These are phyloP conservation scores for Brassica incana DNA, from an alignment of 345 rosid genomes.

Conservation along the genomic window DNA sequence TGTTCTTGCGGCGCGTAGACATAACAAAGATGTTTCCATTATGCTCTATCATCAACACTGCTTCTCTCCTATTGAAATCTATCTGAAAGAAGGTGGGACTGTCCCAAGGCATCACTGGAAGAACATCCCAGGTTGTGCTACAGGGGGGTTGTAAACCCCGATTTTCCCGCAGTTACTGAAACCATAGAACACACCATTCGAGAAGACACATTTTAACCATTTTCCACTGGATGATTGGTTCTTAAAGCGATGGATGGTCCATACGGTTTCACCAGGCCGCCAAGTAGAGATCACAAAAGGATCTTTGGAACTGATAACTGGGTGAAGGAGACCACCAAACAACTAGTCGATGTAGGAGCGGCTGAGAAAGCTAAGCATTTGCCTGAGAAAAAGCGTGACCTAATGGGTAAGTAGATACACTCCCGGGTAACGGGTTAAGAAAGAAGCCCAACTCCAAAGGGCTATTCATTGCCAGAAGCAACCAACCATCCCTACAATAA, in stretches of 20 bases:
- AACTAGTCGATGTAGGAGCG: background rate
- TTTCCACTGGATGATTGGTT: background rate
- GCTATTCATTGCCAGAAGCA: background rate
- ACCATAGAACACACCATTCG: background rate
- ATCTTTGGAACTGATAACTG: background rate
- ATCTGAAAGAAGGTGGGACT: background rate
- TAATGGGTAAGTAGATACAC: background rate
- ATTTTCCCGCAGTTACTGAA: background rate
- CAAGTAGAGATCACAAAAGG: conserved; percentile 1
- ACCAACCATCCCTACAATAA: conserved; percentile 2
- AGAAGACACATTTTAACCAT: background rate
- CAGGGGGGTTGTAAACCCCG: background rate
- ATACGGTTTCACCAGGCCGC: background rate
- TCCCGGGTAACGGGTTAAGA: background rate
- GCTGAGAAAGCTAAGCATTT: background rate
- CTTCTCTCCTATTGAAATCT: background rate
- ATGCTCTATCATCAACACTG: background rate
- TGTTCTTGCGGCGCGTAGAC: too few relatives aligned
- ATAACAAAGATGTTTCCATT: background rate
- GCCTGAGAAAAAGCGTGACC: background rate
- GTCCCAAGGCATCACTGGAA: background rate
- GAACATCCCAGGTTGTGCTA: background rate
- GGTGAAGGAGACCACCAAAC: background rate
- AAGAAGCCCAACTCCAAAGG: background rate
- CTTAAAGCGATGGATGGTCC: background rate